Evolutionary conservation across 768 basidiomycete species (phyloP).

Genomic region (Suillus clintonianus): DNA sequence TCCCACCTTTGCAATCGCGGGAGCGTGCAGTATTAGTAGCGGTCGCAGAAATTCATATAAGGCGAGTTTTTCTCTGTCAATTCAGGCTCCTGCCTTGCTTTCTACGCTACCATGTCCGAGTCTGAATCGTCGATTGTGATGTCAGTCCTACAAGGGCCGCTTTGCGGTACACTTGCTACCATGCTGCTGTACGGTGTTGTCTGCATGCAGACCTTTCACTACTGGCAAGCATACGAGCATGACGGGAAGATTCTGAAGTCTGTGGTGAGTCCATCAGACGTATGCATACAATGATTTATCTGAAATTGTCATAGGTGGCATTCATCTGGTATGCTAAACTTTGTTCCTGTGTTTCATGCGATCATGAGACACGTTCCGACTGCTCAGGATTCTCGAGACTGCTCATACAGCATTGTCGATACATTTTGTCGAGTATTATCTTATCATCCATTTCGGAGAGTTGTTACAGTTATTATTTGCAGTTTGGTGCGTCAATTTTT

Average conservation of each 20-base stretch:
- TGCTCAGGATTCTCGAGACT: constrained; percentile 14
- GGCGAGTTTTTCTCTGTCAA: no score
- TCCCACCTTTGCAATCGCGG: no score
- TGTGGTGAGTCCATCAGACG: neutral
- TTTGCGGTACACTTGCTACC: constrained; percentile 12
- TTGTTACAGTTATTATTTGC: neutral
- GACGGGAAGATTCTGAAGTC: constrained; percentile 9
- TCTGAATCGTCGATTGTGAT: neutral
- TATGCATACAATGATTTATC: neutral
- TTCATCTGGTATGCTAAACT: constrained; percentile 10
- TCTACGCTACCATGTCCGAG: constrained; percentile 6
- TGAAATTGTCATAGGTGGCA: constrained; percentile 8
- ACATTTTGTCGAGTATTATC: constrained; percentile 12
- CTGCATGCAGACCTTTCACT: constrained; percentile 18
- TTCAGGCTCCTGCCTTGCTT: neutral
- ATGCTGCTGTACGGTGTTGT: constrained; percentile 13
- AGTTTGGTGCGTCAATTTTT: constrained; percentile 12
- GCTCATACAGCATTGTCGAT: constrained; percentile 14
- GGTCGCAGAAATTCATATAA: no score
- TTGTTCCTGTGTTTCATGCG: neutral
- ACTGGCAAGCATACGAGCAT: constrained; percentile 4
- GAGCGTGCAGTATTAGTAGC: no score
- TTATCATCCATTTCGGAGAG: constrained; percentile 14
- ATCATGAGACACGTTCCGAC: neutral
- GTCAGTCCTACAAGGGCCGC: constrained; percentile 11